Conservation (phyloP, 1,139 yeast species). For the Kodamaea fungicola region DNA sequence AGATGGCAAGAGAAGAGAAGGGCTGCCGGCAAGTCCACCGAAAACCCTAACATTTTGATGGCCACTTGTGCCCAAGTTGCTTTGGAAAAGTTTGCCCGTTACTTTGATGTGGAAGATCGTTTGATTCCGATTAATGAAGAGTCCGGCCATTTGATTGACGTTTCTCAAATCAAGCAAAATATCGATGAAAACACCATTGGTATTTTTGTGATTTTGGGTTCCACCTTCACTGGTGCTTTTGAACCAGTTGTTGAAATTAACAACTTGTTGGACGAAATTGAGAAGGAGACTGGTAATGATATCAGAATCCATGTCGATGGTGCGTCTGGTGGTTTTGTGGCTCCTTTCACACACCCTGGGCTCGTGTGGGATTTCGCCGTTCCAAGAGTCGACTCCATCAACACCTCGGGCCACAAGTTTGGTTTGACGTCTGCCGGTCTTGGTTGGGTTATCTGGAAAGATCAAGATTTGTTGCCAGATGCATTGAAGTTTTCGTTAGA, state of each 20-base stretch:
- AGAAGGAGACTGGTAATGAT: conserved; percentile 62
- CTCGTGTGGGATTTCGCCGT: conserved; percentile 80
- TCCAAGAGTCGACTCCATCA: conserved; percentile 76
- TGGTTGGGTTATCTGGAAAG: conserved; percentile 90
- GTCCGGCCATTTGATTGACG: conserved; percentile 64
- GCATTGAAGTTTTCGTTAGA: conserved; percentile 72
- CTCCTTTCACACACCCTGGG: conserved; percentile 77
- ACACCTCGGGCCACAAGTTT: conserved; percentile 93
- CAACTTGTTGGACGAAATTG: conserved; percentile 60
- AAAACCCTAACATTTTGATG: conserved; percentile 83
- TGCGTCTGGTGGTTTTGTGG: conserved; percentile 87
- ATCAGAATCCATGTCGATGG: conserved; percentile 91
- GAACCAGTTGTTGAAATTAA: conserved; percentile 69
- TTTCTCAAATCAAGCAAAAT: conserved; percentile 52
- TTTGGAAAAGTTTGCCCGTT: conserved; percentile 87
- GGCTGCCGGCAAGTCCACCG: conserved; percentile 55
- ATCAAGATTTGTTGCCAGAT: conserved; percentile 59
- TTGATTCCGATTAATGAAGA: conserved; percentile 61
- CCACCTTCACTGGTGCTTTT: conserved; percentile 91
- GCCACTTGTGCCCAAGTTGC: conserved; percentile 97
- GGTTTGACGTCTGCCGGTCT: conserved; percentile 88
- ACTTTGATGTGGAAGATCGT: conserved; percentile 87
- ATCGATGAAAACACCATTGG: conserved; percentile 94
- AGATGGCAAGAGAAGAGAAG: conserved; percentile 72
- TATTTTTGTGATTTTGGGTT: conserved; percentile 81